Conservation (phyloP, 768 basidiomycete species). For the Astraeus odoratus region DNA sequence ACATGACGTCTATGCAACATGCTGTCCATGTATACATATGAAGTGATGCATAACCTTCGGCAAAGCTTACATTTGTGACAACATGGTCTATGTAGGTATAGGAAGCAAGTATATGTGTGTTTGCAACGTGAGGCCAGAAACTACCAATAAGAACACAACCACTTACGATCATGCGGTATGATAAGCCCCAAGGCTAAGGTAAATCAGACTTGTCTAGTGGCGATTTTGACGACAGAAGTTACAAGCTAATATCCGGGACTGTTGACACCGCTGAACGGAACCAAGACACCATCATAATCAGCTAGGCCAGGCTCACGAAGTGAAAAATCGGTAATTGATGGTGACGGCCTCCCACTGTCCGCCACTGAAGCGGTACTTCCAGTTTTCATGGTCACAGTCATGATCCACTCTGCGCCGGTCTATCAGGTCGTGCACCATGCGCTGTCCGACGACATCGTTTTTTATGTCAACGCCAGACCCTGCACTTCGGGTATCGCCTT, state of each 20-base stretch:
- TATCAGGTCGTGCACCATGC: slow-evolving; percentile 25
- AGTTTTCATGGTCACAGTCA: slow-evolving; percentile 40
- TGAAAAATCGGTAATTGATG: slow-evolving; percentile 36
- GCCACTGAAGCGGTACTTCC: slow-evolving; percentile 38
- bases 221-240: slow-evolving; percentile 33
- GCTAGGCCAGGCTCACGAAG: neutral
- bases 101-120: too few relatives aligned
- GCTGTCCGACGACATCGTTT: slow-evolving; percentile 5
- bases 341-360: slow-evolving; percentile 44
- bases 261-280: slow-evolving; percentile 23
- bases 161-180: too few relatives aligned
- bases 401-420: slow-evolving; percentile 44
- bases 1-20: slow-evolving; percentile 12
- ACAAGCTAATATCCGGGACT: slow-evolving; percentile 29
- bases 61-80: too few relatives aligned
- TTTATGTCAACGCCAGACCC: neutral
- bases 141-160: too few relatives aligned
- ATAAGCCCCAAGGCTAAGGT: too few relatives aligned
- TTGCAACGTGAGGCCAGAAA: too few relatives aligned
- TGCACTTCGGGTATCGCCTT: neutral
- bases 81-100: too few relatives aligned
- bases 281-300: neutral
- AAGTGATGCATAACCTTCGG: too few relatives aligned
- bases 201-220: slow-evolving; percentile 14
- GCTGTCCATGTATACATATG: slow-evolving; percentile 4